Evolutionary conservation across 768 basidiomycete species (phyloP).

Genomic region (Suillus placidus): DNA sequence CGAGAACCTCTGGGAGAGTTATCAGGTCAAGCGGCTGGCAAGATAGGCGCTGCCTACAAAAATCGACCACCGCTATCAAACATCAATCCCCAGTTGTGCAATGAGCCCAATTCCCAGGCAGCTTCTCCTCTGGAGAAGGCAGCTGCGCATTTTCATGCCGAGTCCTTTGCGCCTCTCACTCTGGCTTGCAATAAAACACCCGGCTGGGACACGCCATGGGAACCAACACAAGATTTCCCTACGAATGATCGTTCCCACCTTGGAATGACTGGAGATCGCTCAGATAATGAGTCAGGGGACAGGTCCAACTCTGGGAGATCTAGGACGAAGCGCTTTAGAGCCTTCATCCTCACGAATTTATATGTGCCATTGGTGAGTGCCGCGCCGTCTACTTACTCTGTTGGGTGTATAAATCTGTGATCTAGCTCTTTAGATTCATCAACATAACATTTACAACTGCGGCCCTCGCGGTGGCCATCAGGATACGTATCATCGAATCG

Average conservation of each 20-base stretch:
- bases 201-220: slow-evolving; percentile 71
- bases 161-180: slow-evolving; percentile 43
- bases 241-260: slow-evolving; percentile 21
- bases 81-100: slow-evolving; percentile 23
- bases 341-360: slow-evolving; percentile 71
- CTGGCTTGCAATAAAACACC: slow-evolving; percentile 58
- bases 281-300: slow-evolving; percentile 33
- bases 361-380: slow-evolving; percentile 76
- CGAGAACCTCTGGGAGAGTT: slow-evolving; percentile 39
- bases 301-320: slow-evolving; percentile 32
- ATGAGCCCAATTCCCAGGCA: background rate
- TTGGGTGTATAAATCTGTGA: slow-evolving; percentile 15
- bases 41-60: slow-evolving; percentile 37
- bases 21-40: slow-evolving; percentile 29
- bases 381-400: slow-evolving; percentile 5
- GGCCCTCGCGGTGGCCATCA: slow-evolving; percentile 78
- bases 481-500: slow-evolving; percentile 64
- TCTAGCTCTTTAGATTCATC: slow-evolving; percentile 79
- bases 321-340: slow-evolving; percentile 53
- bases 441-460: slow-evolving; percentile 83
- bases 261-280: slow-evolving; percentile 16
- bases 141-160: background rate
- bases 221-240: slow-evolving; percentile 17
- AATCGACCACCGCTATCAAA: slow-evolving; percentile 55
- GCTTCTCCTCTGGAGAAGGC: background rate